Base-by-base conservation (phyloP, 139 green algal genomes). In the Asterochloris sp. region DNA sequence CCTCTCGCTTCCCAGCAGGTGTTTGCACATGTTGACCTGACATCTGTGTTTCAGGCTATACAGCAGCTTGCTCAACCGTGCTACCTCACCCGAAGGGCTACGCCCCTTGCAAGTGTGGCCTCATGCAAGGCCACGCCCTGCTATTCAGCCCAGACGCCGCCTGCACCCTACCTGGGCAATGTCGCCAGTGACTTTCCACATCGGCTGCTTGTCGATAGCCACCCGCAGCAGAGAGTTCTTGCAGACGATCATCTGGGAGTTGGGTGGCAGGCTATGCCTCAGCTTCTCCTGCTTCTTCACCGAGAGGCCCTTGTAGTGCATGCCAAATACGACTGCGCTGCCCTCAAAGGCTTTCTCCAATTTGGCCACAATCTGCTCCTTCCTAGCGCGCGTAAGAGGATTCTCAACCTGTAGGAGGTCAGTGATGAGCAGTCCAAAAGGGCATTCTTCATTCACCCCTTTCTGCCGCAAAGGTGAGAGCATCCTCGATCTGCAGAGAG, bases 191-290 rank as follows among this genome's bases (percentile, higher is more conserved):
- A 83, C 13, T 1, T 23, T 60, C 62, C 71, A 17, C 62, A 28
- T 73, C 24, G 60, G 54, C 62, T 81, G 77, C 13, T 62, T 73
- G 14, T 94, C 83, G n/a, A 88, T 76, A 13, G 94, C 94, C 19
- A 92, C 83, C 29, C 86, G 89, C 88, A 98, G 90, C 23, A 98
- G 87, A 16, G 88, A 92, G 90, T 98, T 98, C 86, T 98, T 98
- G 88, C 86, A 90, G 2, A 98, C 88, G 64, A 93, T 86, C 38
- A 97, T 77, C 24, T 87, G 89, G 61, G 87, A 75, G 24, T 90
- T 88, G n/a, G 88, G 82, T 26, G 94, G 94, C 63, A 98, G 80
- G 12, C 73, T 83, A 76, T 89, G 87, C 78, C 94, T 87, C 83
- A 98, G 94, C 74, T 90, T 87, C 84, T 96, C 88, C 54, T 96